phyloP scores from a whole-genome alignment of 2,329 filamentous ascomycete species.

The Coniochaeta sp. region DNA sequence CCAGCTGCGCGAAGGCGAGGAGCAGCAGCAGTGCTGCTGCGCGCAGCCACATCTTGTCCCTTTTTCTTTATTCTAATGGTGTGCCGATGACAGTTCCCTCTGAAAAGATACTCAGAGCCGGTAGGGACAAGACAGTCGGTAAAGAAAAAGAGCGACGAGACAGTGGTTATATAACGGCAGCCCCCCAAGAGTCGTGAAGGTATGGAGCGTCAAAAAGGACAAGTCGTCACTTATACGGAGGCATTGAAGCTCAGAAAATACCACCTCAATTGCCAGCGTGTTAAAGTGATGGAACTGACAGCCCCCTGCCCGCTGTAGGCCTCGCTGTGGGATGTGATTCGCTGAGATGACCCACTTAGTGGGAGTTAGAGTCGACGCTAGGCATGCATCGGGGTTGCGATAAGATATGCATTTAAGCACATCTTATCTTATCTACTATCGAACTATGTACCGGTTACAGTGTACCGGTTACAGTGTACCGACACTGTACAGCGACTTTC shows the following conservation, averaged over 20 bases:
- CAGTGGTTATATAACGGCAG: not conserved
- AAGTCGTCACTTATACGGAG: not conserved
- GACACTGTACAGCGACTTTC: no score
- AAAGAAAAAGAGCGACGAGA: not conserved
- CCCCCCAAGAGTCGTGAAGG: not conserved
- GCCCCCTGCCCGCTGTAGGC: not conserved
- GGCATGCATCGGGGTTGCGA: not conserved
- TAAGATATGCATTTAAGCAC: slow-evolving; percentile 1
- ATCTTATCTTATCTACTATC: no score
- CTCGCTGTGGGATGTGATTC: not conserved
- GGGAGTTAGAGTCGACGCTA: not conserved
- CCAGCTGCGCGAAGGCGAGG: slow-evolving; percentile 45
- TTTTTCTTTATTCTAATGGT: not conserved
- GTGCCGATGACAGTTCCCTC: not conserved
- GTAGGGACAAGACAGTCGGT: not conserved
- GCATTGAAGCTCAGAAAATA: not conserved
- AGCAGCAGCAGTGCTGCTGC: slow-evolving; percentile 43
- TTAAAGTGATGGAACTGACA: slow-evolving; percentile 8
- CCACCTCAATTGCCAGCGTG: slow-evolving; percentile 14
- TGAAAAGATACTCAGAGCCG: not conserved
- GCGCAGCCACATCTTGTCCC: slow-evolving; percentile 41
- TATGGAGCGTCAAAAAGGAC: not conserved
- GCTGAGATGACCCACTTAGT: not conserved
- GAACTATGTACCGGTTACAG: no score
- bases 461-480: no score